Conservation (phyloP, 2,329 filamentous ascomycete species). For the Tolypocladium pustulatum region DNA sequence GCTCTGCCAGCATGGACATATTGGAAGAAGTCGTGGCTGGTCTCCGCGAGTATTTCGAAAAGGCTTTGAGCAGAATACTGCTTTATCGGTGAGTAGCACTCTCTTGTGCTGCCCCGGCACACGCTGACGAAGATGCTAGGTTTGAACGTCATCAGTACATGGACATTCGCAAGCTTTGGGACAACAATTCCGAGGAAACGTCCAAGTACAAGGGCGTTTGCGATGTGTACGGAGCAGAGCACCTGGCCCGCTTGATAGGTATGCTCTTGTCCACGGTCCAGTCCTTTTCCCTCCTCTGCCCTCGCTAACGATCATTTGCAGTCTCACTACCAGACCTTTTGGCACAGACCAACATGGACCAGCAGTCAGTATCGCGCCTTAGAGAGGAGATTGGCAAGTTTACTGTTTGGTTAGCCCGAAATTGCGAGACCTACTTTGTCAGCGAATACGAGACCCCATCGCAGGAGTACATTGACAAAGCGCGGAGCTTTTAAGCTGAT, state of each 20-base stretch:
- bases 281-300: background rate
- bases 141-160: conserved; percentile 88
- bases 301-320: conserved; percentile 22
- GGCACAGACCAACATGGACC: conserved; percentile 96
- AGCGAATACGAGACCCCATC: conserved; percentile 64
- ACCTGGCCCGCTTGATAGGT: conserved; percentile 84
- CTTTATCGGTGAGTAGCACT: conserved; percentile 56
- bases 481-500: conserved; percentile 32
- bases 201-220: conserved; percentile 60
- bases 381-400: conserved; percentile 84
- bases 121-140: conserved; percentile 31
- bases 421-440: conserved; percentile 68
- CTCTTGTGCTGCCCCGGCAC: background rate
- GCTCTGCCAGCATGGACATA: conserved; percentile 68
- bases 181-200: conserved; percentile 43
- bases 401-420: conserved; percentile 71
- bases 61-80: conserved; percentile 74
- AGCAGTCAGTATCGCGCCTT: conserved; percentile 77
- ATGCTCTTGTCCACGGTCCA: conserved; percentile 19
- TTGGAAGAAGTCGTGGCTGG: conserved; percentile 83
- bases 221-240: conserved; percentile 88
- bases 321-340: conserved; percentile 87
- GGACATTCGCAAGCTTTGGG: conserved; percentile 62
- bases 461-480: conserved; percentile 62
- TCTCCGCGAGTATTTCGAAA: conserved; percentile 89